Conservation (phyloP, 257 asterid genomes). For the Solanum corneliomulleri region DNA sequence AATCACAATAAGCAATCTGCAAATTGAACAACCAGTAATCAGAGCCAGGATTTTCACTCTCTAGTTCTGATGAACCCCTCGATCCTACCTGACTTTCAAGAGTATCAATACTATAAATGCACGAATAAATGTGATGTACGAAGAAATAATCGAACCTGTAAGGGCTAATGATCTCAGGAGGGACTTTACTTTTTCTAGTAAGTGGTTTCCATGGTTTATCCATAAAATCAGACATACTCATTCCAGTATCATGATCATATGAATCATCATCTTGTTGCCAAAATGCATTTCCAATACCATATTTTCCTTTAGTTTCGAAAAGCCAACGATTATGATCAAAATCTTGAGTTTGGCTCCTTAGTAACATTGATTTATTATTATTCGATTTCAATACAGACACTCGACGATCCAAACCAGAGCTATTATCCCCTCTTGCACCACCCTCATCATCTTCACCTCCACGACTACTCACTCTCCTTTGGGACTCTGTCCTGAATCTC, state of each 20-base stretch:
- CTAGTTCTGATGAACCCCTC: background rate
- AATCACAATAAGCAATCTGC: constrained; percentile 59
- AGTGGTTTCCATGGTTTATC: constrained; percentile 99
- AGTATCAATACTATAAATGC: background rate
- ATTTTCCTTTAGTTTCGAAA: constrained; percentile 81
- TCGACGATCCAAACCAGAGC: constrained; percentile 44
- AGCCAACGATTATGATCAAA: constrained; percentile 93
- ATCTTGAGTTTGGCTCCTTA: constrained; percentile 84
- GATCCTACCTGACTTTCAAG: background rate
- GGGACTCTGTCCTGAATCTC: constrained; percentile 39
- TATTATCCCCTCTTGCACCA: background rate
- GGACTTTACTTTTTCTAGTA: constrained; percentile 61
- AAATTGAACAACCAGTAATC: background rate
- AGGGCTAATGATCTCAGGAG: constrained; percentile 71
- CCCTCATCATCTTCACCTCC: constrained; percentile 14
- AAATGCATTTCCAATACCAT: constrained; percentile 85
- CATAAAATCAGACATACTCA: constrained; percentile 87
- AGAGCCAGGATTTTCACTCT: background rate
- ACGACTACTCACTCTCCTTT: constrained; percentile 3
- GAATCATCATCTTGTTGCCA: constrained; percentile 73
- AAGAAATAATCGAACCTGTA: constrained; percentile 43
- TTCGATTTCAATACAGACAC: constrained; percentile 49
- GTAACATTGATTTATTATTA: constrained; percentile 68
- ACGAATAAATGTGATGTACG: background rate
- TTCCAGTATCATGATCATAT: constrained; percentile 65